Evolutionary conservation across 1,284 basidiomycete genomes (phyloP), one percentile per base, ranked within the genome.

Genomic region (Tetrapyrgos nigripes): DNA sequence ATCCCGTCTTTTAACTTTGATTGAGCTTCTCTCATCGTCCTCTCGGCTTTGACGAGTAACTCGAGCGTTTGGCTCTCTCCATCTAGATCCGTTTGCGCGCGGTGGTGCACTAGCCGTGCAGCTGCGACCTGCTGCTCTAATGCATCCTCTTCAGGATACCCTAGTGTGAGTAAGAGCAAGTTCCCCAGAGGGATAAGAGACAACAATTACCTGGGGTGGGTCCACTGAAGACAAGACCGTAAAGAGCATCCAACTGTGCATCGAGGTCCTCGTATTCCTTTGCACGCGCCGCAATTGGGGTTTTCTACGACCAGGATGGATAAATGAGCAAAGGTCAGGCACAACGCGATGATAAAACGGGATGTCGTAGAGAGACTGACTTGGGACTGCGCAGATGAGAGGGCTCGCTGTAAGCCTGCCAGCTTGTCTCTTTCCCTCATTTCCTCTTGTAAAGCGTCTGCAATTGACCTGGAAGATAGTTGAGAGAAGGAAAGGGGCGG

Each of bases 61-160:
- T 57, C 59, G 27, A 57, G 40, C 4, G 55, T 55, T 35, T 57
- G 49, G 23, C 29, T 60, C 28, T 60, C 59, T n/a, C 46, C 44
- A 10, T 54, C 44, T 19, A 44, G 51, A 13, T 29, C 44, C 14
- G 37, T 50, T 31, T 53, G 55, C 2, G 51, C 40, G n/a, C 59
- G 59, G 31, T 60, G 50, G 6, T 49, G 33, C 35, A 57, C 55
- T 33, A 51, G 47, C 17, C 29, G 37, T 21, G 55, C 50, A 19
- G 59, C 59, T 28, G 50, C 48, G 14, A 60, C 59, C 26, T 53
- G 37, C 31, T 60, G 59, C 19, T 60, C 59, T 9, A 60, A 45
- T 31, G 56, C 55, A 26, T 60, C 59, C 44, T 60, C 59, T 35
- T 43, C 46, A n/a, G 59, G 55, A 54, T 43, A 60, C 17, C 59